Evolutionary conservation across 208 protist species (phyloP).

Genomic region (Wallacemonas sp.): DNA sequence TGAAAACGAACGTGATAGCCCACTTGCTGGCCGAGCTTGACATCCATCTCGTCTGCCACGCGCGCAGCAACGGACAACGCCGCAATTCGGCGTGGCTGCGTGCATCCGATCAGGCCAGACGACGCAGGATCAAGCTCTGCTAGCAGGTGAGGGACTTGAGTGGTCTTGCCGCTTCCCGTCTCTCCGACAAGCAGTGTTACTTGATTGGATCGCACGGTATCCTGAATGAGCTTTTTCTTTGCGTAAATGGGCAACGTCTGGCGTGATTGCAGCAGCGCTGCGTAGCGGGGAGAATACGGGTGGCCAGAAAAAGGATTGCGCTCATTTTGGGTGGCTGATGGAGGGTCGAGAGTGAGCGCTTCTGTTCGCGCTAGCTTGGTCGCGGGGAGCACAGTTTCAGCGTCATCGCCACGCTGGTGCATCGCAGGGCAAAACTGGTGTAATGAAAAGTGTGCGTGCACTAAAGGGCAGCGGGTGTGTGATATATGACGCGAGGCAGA

Average conservation of each 20-base stretch:
- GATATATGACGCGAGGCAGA: too few relatives aligned
- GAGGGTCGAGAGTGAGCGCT: neutral
- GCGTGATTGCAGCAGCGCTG: conserved; percentile 37
- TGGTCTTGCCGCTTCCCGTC: conserved; percentile 97
- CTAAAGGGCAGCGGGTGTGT: too few relatives aligned
- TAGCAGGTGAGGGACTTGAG: conserved; percentile 95
- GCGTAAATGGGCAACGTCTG: conserved; percentile 70
- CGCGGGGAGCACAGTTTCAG: neutral
- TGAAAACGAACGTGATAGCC: conserved; percentile 99
- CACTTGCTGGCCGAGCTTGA: conserved; percentile 95
- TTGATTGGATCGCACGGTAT: conserved; percentile 64
- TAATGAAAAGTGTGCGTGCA: too few relatives aligned
- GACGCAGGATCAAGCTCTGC: conserved; percentile 44
- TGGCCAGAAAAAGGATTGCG: conserved; percentile 47
- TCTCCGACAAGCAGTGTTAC: conserved; percentile 94
- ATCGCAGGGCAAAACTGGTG: too few relatives aligned
- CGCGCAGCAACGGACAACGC: conserved; percentile 98
- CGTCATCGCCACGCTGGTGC: neutral
- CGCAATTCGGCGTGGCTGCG: conserved; percentile 99
- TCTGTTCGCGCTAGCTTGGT: neutral
- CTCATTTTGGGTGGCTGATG: neutral
- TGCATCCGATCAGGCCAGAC: conserved; percentile 83
- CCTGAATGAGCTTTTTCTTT: conserved; percentile 47
- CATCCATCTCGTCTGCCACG: conserved; percentile 98
- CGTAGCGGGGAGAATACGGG: conserved; percentile 52